Base-by-base conservation (phyloP, 345 rosid genomes). In the Capsella bursapastoris region DNA sequence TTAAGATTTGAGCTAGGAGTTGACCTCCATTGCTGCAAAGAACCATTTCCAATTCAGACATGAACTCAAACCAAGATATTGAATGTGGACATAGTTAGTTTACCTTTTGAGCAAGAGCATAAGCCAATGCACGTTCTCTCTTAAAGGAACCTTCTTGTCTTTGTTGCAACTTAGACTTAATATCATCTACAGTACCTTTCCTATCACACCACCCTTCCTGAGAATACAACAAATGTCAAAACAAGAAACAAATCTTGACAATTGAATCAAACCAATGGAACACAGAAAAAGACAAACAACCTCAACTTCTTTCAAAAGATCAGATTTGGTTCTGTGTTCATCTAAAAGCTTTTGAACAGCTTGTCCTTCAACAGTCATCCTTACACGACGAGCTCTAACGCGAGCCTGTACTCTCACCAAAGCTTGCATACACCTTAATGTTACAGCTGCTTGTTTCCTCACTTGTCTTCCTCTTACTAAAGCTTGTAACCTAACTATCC, bases 191-290 rank as follows among this genome's bases (percentile, higher is more conserved):
- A n/a, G 99, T 95, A 11, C 99, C 97, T 77, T 86, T 90, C 70
- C 97, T 85, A 72, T 87, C 93, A 68, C 99, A 95, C 99, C 99
- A 95, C 6, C 97, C 96, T 81, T 88, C 85, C 98, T 93, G 80
- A 81, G 78, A 56, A 14, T 35, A 71, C 13, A 27, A 11, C 31
- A 37, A 68, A 38, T 32, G 14, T 27, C 48, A 27, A 61, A 52
- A 12, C 37, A 44, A 58, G 45, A 41, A 40, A 8, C 44, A 58
- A 22, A 67, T 25, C 1, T 61, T 50, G 22, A 34, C 6, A 52
- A 22, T 22, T 14, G 32, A 52, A 60, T n/a, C 6, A 53, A 48
- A 14, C 48, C 60, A 57, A 44, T 22, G 12, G 12, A 5, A 7
- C 2, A 50, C 0, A 16, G 15, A 12, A 18, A 1, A 35, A 28